Evolutionary conservation across 768 basidiomycete species (phyloP).

Genomic region (Pleurotus tuber-regium): DNA sequence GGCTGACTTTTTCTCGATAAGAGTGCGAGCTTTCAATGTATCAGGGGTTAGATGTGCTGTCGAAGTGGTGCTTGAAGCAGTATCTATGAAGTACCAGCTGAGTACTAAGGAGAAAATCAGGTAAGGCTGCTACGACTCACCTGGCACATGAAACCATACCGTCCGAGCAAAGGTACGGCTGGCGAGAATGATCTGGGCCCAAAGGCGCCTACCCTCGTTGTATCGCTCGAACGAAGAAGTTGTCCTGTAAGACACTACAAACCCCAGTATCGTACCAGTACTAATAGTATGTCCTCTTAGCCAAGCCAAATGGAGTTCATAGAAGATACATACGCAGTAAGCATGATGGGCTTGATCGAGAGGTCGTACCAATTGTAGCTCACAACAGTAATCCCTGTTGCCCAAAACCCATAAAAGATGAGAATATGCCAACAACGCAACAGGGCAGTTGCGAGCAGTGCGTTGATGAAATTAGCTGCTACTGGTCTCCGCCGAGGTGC

Average conservation of each 20-base stretch:
- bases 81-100: background rate
- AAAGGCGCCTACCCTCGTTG: conserved; percentile 66
- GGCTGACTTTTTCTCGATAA: conserved; percentile 68
- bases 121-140: conserved; percentile 20
- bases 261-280: conserved; percentile 68
- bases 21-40: conserved; percentile 38
- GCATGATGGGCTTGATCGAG: conserved; percentile 48
- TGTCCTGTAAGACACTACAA: conserved; percentile 69
- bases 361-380: conserved; percentile 44
- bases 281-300: too few species aligned
- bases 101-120: background rate
- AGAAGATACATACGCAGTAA: conserved; percentile 73
- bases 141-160: conserved; percentile 57
- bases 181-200: conserved; percentile 65
- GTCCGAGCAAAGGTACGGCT: conserved; percentile 57
- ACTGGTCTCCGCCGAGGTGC: conserved; percentile 2
- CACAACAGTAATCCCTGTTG: conserved; percentile 53
- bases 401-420: conserved; percentile 62
- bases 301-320: too few species aligned
- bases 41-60: conserved; percentile 20
- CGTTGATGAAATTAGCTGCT: conserved; percentile 7
- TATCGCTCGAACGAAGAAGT: conserved; percentile 76
- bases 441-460: conserved; percentile 34
- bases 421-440: conserved; percentile 70
- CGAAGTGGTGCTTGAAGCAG: background rate